Evolutionary conservation across 345 rosid genomes (phyloP), one percentile per base, ranked within the genome.

Genomic region (Erysimum cheiranthoides): DNA sequence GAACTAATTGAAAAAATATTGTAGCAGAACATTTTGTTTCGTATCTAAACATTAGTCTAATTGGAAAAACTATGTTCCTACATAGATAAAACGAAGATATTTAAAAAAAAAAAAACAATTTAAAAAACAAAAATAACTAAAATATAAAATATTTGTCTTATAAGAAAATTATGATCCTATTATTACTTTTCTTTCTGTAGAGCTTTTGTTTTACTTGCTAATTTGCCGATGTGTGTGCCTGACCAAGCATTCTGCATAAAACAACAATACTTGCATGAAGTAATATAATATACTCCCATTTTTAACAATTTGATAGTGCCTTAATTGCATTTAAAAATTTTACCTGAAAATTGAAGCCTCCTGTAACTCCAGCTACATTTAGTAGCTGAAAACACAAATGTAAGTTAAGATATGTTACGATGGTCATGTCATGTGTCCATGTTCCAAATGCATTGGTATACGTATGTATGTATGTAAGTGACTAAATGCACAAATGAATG

Each of bases 301-400:
- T 28, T 34, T 31, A 35, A 70, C 36, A 16, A 40, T 38, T 43
- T 35, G 36, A 35, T 50, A 12, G 4, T 6, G 2, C 27, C 34
- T 14, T 51, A 52, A 2, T 2, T 21, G 10, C 2, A 50, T 9
- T 50, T 31, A 11, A 52, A 52, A 11, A 25, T 27, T 18, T 68
- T 54, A 86, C 97, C 93, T 91, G 98, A 71, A 94, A 94, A 83
- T 94, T 91, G 74, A 91, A 94, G 61, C 97, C 98, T 42, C 97
- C 97, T 1, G 96, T 91, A 68, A 91, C 86, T 38, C 97, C 98
- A 86, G 90, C 98, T 10, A 94, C 82, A 40, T 94, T 85, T 60
- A 91, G 84, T 62, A 91, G 96, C 97, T 94, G 83, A 75, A 73
- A 16, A 61, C 27, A 17, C 46, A 61, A 17, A 50, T 25, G 27